phyloP scores from a whole-genome alignment of 164 flowering plant species.

The Aristolochia contorta region DNA sequence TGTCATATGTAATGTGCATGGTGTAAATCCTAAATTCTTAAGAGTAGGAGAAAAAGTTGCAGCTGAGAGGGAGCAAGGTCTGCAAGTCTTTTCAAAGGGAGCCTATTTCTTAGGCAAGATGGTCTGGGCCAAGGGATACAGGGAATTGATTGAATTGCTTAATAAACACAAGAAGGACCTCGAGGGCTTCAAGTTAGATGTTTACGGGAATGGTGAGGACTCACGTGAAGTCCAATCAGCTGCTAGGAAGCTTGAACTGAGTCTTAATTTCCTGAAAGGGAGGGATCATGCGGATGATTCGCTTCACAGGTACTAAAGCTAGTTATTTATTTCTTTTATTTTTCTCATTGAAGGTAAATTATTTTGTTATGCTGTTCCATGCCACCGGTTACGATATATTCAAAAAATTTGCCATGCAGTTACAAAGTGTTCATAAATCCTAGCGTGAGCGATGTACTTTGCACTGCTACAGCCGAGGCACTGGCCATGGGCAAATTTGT shows the following conservation, averaged over 20 bases:
- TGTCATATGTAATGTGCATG: conserved; percentile 92
- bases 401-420: conserved; percentile 27
- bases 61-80: conserved; percentile 64
- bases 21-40: conserved; percentile 92
- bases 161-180: conserved; percentile 72
- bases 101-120: conserved; percentile 96
- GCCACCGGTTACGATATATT: not conserved
- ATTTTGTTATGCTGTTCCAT: not conserved
- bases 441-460: conserved; percentile 60
- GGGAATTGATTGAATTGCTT: conserved; percentile 77
- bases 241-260: conserved; percentile 63
- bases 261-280: conserved; percentile 75
- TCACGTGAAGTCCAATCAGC: conserved; percentile 77
- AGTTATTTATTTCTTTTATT: not conserved
- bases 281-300: conserved; percentile 98
- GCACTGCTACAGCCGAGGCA: conserved; percentile 97
- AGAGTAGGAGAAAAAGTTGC: conserved; percentile 81
- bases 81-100: conserved; percentile 78
- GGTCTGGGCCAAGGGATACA: conserved; percentile 99
- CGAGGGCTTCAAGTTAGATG: conserved; percentile 78
- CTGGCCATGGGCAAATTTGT: conserved; percentile 99
- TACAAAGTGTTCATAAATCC: conserved; percentile 98
- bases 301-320: conserved; percentile 59
- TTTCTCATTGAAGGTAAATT: not conserved
- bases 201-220: conserved; percentile 96